These are phyloP conservation scores for Metarhizium album DNA, from an alignment of 2,329 filamentous ascomycete genomes.

Conservation along the genomic window DNA sequence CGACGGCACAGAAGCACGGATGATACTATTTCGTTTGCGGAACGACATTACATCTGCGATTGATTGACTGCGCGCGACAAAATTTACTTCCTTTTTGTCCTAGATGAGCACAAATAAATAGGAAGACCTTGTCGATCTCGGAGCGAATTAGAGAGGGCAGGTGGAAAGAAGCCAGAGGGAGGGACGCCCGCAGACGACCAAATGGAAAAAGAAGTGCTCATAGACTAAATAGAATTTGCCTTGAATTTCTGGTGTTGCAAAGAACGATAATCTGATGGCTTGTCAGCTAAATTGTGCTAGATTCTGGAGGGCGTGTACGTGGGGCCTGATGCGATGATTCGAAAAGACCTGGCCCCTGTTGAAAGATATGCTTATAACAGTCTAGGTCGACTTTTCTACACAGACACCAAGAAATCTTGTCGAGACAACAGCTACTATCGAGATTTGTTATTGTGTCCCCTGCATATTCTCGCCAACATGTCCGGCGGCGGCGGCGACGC, in stretches of 20 bases:
- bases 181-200: neutral
- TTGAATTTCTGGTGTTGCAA: no score
- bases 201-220: no score
- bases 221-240: no score
- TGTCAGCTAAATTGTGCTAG: no score
- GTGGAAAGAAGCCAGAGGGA: slow-evolving; percentile 4
- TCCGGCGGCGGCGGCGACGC: slow-evolving; percentile 58
- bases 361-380: slow-evolving; percentile 9
- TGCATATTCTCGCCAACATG: slow-evolving; percentile 6
- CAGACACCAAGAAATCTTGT: neutral
- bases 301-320: no score
- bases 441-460: neutral
- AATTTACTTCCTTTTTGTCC: neutral
- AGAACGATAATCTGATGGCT: no score
- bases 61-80: neutral
- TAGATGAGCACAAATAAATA: neutral
- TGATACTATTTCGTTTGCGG: slow-evolving; percentile 44
- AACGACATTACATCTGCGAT: slow-evolving; percentile 37
- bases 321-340: no score
- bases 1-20: slow-evolving; percentile 23
- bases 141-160: neutral
- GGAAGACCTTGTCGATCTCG: neutral
- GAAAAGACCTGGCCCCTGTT: slow-evolving; percentile 15
- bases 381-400: neutral
- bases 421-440: no score